Percentiles rank a stretch among this genome's conserved stretches.
Evolutionary conservation across 441 rosid genomes (phyloP).

Genomic region (Hypseocharis bilobata): DNA sequence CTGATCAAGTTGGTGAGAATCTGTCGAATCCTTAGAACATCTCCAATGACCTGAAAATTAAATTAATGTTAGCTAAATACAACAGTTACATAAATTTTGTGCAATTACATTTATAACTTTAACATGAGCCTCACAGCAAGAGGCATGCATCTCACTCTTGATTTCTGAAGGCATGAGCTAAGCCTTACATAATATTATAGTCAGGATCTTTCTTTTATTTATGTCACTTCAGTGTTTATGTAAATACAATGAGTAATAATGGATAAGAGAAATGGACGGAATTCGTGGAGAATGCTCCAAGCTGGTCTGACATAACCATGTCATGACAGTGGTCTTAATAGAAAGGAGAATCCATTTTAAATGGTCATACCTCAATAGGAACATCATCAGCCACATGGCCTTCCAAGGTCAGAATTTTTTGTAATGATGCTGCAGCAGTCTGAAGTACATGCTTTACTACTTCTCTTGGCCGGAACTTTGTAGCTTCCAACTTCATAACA

Average conservation of each 20-base stretch:
- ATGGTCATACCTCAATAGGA: constrained; percentile 57
- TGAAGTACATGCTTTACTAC: constrained; percentile 92
- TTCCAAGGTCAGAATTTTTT: constrained; percentile 66
- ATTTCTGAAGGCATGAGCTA: neutral
- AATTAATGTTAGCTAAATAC: neutral
- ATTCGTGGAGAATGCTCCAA: too few relatives aligned
- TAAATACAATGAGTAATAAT: too few relatives aligned
- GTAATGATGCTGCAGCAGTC: constrained; percentile 86
- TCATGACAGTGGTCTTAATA: neutral
- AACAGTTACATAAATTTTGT: neutral
- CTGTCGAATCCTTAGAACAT: constrained; percentile 84
- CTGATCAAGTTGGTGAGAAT: constrained; percentile 90
- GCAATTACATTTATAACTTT: too few relatives aligned
- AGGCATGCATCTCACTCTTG: too few relatives aligned
- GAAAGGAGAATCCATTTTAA: neutral
- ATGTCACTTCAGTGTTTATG: too few relatives aligned
- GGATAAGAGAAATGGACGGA: neutral
- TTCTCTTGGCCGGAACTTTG: constrained; percentile 81
- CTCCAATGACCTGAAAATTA: constrained; percentile 68
- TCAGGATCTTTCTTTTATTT: too few relatives aligned
- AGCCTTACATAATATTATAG: neutral
- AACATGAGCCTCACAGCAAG: neutral
- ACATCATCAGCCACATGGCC: constrained; percentile 79
- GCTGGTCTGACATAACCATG: neutral
- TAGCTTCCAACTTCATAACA: constrained; percentile 89